A percentile compares a stretch with the other conserved stretches of the same genome.
phyloP scores from a whole-genome alignment of 2,329 filamentous ascomycete genomes.

The Apiospora arundinis region DNA sequence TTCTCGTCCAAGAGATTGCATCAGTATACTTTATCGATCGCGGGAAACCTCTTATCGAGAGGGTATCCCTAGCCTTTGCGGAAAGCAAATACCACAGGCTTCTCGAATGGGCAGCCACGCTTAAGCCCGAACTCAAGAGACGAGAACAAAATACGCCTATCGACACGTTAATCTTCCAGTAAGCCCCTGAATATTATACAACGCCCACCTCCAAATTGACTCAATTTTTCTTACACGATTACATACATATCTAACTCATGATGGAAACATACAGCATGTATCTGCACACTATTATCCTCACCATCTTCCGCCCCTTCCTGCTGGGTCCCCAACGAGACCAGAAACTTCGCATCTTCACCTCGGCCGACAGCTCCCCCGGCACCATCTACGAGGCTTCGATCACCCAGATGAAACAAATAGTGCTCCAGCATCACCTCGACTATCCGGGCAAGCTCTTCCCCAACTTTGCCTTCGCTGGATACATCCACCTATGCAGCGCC shows the following conservation, averaged over 20 bases:
- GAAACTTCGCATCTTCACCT: background rate
- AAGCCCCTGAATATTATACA: background rate
- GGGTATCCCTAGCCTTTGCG: conserved; percentile 26
- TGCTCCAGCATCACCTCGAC: background rate
- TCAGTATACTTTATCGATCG: background rate
- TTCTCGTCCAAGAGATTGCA: conserved; percentile 25
- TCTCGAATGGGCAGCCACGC: conserved; percentile 29
- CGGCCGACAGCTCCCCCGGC: background rate
- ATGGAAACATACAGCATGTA: background rate
- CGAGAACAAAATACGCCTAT: background rate
- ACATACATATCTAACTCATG: background rate
- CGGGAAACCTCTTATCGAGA: background rate
- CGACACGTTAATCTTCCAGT: conserved; percentile 5
- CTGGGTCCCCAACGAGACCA: background rate
- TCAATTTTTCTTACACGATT: too few relatives aligned
- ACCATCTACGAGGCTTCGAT: background rate
- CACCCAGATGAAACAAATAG: conserved; percentile 17
- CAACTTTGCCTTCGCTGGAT: background rate
- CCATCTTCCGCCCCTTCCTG: conserved; percentile 5
- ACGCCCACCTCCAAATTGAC: too few relatives aligned
- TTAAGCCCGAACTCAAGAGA: background rate
- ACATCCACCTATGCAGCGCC: background rate
- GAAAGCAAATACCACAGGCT: conserved; percentile 29
- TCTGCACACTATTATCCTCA: background rate
- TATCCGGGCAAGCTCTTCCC: background rate